A percentile compares a stretch with the other conserved stretches of the same genome.
phyloP scores from a whole-genome alignment of 2,329 filamentous ascomycete genomes.

The Aspergillus chevalieri region DNA sequence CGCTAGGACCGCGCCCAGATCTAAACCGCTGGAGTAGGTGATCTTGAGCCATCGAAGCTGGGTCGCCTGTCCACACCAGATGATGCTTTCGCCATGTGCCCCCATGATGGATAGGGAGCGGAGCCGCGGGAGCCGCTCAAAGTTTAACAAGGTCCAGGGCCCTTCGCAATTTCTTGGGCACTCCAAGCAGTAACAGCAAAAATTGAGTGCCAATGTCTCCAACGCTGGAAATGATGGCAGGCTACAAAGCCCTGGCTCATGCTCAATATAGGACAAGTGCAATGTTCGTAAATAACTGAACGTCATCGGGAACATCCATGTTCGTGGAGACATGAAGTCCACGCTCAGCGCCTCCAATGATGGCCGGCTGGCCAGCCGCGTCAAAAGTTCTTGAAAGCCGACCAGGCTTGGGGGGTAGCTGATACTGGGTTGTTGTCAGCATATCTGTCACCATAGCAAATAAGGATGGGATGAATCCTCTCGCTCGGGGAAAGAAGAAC shows the following conservation, averaged over 20 bases:
- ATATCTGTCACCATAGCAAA: neutral
- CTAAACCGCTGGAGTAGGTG: conserved; percentile 1
- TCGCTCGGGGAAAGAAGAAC: neutral
- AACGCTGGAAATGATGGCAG: conserved; percentile 2
- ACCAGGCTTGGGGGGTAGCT: conserved; percentile 3
- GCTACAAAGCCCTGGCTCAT: conserved; percentile 2
- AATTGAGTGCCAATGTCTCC: conserved; percentile 4
- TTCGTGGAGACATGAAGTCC: conserved; percentile 4
- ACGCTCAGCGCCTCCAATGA: conserved; percentile 2
- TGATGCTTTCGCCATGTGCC: conserved; percentile 1
- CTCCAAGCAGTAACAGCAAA: conserved; percentile 5
- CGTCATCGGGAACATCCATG: conserved; percentile 3
- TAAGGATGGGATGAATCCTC: neutral
- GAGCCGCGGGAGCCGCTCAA: conserved; percentile 1
- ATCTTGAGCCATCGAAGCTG: conserved; percentile 2
- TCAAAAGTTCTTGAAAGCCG: conserved; percentile 2
- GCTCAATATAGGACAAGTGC: conserved; percentile 3
- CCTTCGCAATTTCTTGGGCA: neutral
- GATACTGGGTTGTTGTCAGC: conserved; percentile 1
- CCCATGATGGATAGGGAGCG: conserved; percentile 1
- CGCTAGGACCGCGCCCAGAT: neutral
- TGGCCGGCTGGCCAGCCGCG: conserved; percentile 1
- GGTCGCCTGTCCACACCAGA: conserved; percentile 1
- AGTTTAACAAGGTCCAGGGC: conserved; percentile 2
- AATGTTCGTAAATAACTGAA: conserved; percentile 1